A percentile compares a stretch with the other conserved stretches of the same genome.
Conservation (phyloP, 202 grass and related monocot species). For the Setaria italica region DNA sequence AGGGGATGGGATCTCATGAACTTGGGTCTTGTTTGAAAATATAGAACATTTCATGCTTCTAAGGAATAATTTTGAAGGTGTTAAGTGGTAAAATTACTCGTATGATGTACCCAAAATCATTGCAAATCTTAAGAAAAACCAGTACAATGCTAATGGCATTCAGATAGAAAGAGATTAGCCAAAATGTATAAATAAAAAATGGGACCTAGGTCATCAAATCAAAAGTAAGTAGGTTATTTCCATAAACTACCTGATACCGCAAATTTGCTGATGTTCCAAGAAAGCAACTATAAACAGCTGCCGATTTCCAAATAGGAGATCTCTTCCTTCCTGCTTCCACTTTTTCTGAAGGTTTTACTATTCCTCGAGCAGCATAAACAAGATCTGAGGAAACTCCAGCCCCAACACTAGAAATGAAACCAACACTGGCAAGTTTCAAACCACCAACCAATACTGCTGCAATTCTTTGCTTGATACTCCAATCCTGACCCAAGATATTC, state of each 20-base stretch:
- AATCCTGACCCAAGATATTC: slow-evolving; percentile 72
- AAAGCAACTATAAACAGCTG: slow-evolving; percentile 83
- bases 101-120: background rate
- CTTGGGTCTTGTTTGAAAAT: background rate
- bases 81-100: background rate
- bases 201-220: slow-evolving; percentile 22
- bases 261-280: slow-evolving; percentile 93
- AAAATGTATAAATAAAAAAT: slow-evolving; percentile 20
- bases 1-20: background rate
- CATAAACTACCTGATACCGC: slow-evolving; percentile 78
- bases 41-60: slow-evolving; percentile 2
- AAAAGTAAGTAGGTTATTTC: slow-evolving; percentile 25
- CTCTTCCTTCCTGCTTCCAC: slow-evolving; percentile 61
- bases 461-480: slow-evolving; percentile 78
- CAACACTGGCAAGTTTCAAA: slow-evolving; percentile 85
- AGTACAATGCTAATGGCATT: background rate
- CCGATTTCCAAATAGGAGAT: slow-evolving; percentile 86
- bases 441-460: slow-evolving; percentile 83
- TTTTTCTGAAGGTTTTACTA: slow-evolving; percentile 60
- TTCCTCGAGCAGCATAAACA: slow-evolving; percentile 62
- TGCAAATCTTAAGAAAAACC: background rate
- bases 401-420: slow-evolving; percentile 86
- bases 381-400: slow-evolving; percentile 85
- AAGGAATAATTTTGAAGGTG: background rate
- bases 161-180: background rate